Conservation (phyloP, 192 early-diverging fungal genomes). For the Haplosporangium gracile region DNA sequence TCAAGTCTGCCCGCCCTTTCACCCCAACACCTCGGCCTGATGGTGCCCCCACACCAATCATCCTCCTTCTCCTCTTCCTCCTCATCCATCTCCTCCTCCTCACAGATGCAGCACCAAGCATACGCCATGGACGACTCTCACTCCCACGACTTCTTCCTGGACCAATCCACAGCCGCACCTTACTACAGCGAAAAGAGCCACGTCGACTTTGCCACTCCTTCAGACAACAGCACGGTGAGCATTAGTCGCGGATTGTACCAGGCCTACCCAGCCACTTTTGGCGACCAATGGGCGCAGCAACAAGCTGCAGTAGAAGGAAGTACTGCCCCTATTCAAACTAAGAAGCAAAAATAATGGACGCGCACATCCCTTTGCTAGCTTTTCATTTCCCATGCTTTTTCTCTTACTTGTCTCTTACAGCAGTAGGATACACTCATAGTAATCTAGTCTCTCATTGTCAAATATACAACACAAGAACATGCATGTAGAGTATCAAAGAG, state of each 20-base stretch:
- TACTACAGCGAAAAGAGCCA: background rate
- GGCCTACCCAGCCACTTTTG: background rate
- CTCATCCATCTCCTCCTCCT: background rate
- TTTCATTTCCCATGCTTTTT: background rate
- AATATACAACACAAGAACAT: background rate
- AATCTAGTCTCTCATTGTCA: background rate
- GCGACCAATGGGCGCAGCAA: background rate
- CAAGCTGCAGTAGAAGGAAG: background rate
- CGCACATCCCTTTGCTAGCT: background rate
- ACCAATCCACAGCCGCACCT: background rate
- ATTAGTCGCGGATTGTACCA: background rate
- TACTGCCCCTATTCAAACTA: conserved; percentile 7
- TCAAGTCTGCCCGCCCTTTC: conserved; percentile 14
- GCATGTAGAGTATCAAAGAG: too few relatives aligned
- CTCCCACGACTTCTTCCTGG: background rate
- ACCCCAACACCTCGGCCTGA: background rate
- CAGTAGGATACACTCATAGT: background rate
- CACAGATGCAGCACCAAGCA: background rate
- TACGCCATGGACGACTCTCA: background rate
- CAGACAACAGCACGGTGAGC: background rate
- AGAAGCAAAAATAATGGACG: conserved; percentile 14
- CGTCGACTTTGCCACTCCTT: background rate
- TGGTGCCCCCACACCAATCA: background rate
- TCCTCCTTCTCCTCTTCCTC: background rate
- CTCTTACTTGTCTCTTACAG: background rate